phyloP scores from a whole-genome alignment of 768 basidiomycete species.

The Boletus speciosus region DNA sequence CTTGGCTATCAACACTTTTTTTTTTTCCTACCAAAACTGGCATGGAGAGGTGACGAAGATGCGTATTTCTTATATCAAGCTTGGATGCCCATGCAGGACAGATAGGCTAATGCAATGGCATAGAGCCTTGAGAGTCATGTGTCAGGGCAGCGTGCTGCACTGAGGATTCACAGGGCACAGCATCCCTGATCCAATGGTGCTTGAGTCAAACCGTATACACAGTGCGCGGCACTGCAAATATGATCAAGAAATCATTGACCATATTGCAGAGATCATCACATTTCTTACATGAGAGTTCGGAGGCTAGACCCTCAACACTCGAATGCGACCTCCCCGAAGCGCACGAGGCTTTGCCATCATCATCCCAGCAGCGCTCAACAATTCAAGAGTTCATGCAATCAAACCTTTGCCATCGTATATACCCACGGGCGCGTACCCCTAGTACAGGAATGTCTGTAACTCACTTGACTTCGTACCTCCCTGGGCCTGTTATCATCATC shows the following conservation, averaged over 20 bases:
- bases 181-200: neutral
- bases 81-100: neutral
- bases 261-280: too few species aligned
- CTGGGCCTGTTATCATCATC: neutral
- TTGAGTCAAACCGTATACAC: neutral
- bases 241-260: too few species aligned
- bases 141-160: too few species aligned
- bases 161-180: neutral
- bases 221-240: too few species aligned
- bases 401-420: neutral
- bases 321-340: too few species aligned
- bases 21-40: too few species aligned
- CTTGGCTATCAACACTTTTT: too few species aligned
- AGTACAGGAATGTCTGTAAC: neutral
- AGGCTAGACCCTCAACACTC: too few species aligned
- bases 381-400: neutral
- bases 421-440: too few species aligned
- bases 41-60: neutral
- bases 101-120: neutral
- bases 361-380: too few species aligned
- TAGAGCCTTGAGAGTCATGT: neutral
- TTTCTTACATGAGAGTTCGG: too few species aligned
- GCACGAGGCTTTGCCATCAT: too few species aligned
- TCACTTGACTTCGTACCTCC: neutral
- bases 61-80: neutral